Conservation (phyloP, 2,329 filamentous ascomycete species). For the Penicillium sp. region DNA sequence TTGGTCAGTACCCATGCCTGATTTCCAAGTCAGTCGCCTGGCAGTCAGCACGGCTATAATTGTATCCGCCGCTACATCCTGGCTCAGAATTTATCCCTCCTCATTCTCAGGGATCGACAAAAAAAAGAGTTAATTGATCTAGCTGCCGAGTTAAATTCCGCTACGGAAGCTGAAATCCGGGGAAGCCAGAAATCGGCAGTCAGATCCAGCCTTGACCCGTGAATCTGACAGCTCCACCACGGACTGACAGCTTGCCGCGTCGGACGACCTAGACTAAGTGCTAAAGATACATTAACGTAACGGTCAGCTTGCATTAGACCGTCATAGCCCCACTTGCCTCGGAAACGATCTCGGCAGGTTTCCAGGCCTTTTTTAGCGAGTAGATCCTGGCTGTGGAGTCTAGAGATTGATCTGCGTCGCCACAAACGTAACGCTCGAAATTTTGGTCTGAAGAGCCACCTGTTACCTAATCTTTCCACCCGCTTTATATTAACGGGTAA, state of each 20-base stretch:
- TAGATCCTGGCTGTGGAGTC: background rate
- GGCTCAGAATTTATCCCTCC: background rate
- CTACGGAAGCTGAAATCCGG: slow-evolving; percentile 11
- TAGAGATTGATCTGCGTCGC: background rate
- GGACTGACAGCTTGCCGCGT: slow-evolving; percentile 11
- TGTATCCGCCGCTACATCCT: background rate
- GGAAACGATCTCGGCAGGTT: slow-evolving; percentile 4
- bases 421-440: background rate
- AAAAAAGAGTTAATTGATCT: background rate
- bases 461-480: background rate
- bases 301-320: slow-evolving; percentile 10
- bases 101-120: background rate
- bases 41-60: background rate
- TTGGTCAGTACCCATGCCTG: background rate
- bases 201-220: slow-evolving; percentile 9
- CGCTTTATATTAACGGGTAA: background rate
- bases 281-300: background rate
- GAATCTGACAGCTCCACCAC: slow-evolving; percentile 7
- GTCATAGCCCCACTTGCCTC: slow-evolving; percentile 1
- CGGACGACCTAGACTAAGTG: slow-evolving; percentile 8
- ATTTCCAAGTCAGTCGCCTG: background rate
- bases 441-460: background rate
- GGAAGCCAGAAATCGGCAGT: slow-evolving; percentile 12
- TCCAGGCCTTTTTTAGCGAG: background rate
- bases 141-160: slow-evolving; percentile 10